Evolutionary conservation across 2,329 filamentous ascomycete species (phyloP), one percentile per base, ranked within the genome.

Genomic region (Aspergillus felis): DNA sequence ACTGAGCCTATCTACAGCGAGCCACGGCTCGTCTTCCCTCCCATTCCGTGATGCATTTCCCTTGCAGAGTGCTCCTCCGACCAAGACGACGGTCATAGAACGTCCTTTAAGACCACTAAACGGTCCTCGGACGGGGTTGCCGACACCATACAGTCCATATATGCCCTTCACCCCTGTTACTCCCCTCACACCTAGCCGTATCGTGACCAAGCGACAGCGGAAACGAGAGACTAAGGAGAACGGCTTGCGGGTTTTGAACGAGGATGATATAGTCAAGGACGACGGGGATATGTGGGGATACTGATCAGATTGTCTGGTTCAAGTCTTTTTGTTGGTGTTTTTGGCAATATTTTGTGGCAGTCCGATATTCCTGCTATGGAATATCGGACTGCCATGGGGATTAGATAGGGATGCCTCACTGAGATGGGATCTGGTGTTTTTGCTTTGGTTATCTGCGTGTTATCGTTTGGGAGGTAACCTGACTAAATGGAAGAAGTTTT

Each of bases 141-240:
- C 79, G 5, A 80, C 78, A 0, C 79, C 79, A 1, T 81, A 81
- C 55, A 80, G 76, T 60, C 77, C 79, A 6, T 81, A 81, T 57
- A 80, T 80, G 76, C 79, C 79, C 0, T 78, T 76, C 51, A 81
- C 78, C 2, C 79, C 79, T 0, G 73, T 81, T 24, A 81, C 79
- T 1, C 79, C 79, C 0, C 68, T 81, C 46, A 81, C 79, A 1
- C 78, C 78, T 1, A 77, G 78, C 53, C 71, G 74, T 28, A 72
- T 79, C 35, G 73, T 80, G 50, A 78, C 73, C 20, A 77, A 75
- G 63, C 70, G 75, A 51, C 74, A 80, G 57, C 70, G 76, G 52
- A 77, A 73, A 57, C 69, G 71, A 25, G 73, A 73, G 61, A 71
- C 72, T 50, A 76, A 72, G 63, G 71, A 75, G 56, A 76, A 76